A percentile compares a stretch with the other conserved stretches of the same genome.
Evolutionary conservation across 2,329 filamentous ascomycete species (phyloP).

Genomic region (Monosporascus sp.): DNA sequence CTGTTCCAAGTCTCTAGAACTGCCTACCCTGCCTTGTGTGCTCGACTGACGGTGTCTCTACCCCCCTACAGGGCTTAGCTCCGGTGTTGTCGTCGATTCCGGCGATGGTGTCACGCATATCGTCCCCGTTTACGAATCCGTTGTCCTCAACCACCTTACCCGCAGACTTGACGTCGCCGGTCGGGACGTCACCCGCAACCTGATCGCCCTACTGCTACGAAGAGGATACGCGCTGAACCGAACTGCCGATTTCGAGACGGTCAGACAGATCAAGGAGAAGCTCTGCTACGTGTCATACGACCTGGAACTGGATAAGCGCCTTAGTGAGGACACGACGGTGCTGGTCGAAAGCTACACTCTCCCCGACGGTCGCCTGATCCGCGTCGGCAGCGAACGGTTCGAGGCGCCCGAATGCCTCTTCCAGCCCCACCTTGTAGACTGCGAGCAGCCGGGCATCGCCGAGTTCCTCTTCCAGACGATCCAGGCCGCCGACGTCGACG

Average conservation of each 20-base stretch:
- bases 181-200: conserved; percentile 94
- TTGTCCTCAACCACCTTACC: conserved; percentile 95
- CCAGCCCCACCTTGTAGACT: conserved; percentile 96
- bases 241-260: conserved; percentile 97
- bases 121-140: conserved; percentile 96
- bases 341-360: conserved; percentile 97
- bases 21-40: background rate
- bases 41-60: background rate
- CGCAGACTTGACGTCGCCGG: conserved; percentile 91
- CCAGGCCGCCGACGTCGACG: conserved; percentile 90
- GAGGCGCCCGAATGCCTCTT: conserved; percentile 97
- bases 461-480: conserved; percentile 99
- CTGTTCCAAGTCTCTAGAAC: background rate
- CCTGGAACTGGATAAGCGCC: conserved; percentile 87
- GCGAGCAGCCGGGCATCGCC: conserved; percentile 92
- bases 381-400: conserved; percentile 94
- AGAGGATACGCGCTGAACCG: conserved; percentile 95
- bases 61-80: conserved; percentile 60
- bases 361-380: conserved; percentile 91
- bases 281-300: conserved; percentile 99
- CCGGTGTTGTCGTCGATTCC: conserved; percentile 96
- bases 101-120: conserved; percentile 98
- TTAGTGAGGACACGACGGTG: conserved; percentile 96
- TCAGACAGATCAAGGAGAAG: conserved; percentile 99
- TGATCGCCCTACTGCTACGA: conserved; percentile 89